These are phyloP conservation scores for Suillus paluster DNA, from an alignment of 768 basidiomycete genomes.

Conservation along the genomic window DNA sequence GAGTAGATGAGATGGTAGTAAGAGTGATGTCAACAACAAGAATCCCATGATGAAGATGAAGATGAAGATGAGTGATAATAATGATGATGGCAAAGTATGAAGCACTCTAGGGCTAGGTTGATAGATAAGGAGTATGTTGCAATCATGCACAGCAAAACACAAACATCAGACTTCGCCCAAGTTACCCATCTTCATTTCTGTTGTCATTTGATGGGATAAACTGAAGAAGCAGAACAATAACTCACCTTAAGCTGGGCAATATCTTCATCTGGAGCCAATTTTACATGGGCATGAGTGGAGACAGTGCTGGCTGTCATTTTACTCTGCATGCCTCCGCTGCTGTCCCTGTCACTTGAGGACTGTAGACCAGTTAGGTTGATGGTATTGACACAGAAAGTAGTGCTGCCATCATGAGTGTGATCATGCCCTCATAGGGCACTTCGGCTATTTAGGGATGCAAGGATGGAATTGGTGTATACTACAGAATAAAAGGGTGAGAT, in stretches of 20 bases:
- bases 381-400: conserved; percentile 12
- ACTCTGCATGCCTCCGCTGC: neutral
- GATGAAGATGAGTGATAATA: neutral
- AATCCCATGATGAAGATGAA: neutral
- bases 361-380: conserved; percentile 4
- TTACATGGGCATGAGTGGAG: neutral
- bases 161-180: neutral
- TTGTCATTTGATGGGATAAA: neutral
- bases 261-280: neutral
- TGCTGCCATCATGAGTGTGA: conserved; percentile 1
- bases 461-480: conserved; percentile 54
- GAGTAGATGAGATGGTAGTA: neutral
- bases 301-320: neutral
- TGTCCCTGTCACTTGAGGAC: conserved; percentile 4
- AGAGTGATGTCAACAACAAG: neutral
- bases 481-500: neutral
- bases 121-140: neutral
- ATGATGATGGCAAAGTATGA: neutral
- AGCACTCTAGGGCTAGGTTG: neutral
- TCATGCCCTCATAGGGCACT: conserved; percentile 32
- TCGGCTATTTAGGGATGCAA: conserved; percentile 49
- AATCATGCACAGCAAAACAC: neutral
- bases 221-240: neutral
- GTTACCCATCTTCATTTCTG: neutral
- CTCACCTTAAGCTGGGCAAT: neutral